Base-by-base conservation (phyloP, 2,329 filamentous ascomycete genomes). In the Fusarium coicis region DNA sequence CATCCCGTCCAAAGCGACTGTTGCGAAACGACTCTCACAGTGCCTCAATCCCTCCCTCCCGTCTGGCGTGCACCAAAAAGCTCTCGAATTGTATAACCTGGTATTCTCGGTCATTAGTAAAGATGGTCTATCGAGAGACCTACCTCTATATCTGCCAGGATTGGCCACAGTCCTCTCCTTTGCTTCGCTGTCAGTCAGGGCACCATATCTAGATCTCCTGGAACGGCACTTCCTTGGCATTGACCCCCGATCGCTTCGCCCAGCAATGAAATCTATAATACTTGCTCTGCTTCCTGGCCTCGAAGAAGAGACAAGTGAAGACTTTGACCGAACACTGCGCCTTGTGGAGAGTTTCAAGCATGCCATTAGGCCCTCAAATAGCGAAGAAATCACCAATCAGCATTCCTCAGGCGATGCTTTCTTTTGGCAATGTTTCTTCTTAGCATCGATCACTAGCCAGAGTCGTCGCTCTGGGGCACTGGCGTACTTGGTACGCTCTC, bases 371-470 rank as follows among this genome's bases (percentile, higher is more conserved):
- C 84, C 90, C 34, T 76, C 82, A 14, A 83, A 83, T 32, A 87
- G 87, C 68, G 84, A 88, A 72, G 84, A 82, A 60, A 86, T 86
- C 72, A 89, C 83, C 37, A 82, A 80, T 62, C 86, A 82, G 42
- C 89, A 89, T 81, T 89, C 85, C 50, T 87, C 87, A 14, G 91
- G 91, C 15, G 93, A 95, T 74, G 93, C 93, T 73, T 98, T 96
- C 81, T 99, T 98, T 81, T 99, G 96, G 96, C 96, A 99, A 83
- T 98, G 95, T 80, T 93, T 99, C 79, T 98, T 99, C 78, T 85
- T 99, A 23, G 94, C 96, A 15, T 93, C 94, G 23, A 96, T 99
- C 68, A 98, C 96, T 2, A 96, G 95, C 77, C 89, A 94, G 46
- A 95, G 92, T 68, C 89, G 96, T 68, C 91, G 96, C 62, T 91